Evolutionary conservation across 192 early-diverging fungal species (phyloP).

Genomic region (Martensiomyces pterosporus): DNA sequence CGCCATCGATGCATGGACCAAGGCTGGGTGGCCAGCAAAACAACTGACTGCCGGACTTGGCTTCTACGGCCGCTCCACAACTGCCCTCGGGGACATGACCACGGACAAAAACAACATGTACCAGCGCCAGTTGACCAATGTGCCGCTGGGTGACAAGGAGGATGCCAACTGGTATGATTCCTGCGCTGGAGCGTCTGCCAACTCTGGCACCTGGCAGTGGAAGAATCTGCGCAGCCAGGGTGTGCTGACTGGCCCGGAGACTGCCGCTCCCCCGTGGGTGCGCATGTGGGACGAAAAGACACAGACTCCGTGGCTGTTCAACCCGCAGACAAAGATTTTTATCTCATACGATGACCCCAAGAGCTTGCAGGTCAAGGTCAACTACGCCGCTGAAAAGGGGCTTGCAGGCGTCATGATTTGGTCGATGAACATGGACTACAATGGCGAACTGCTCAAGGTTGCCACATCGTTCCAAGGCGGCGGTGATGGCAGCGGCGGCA

Average conservation of each 20-base stretch:
- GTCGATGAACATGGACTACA: constrained; percentile 8
- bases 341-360: constrained; percentile 68
- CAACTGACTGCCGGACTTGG: constrained; percentile 60
- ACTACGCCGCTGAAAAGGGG: constrained; percentile 53
- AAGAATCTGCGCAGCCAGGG: constrained; percentile 58
- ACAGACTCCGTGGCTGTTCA: constrained; percentile 70
- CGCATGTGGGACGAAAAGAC: constrained; percentile 59
- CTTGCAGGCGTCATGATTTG: constrained; percentile 45
- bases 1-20: constrained; percentile 52
- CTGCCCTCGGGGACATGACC: constrained; percentile 51
- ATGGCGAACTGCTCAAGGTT: constrained; percentile 10
- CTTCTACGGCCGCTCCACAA: constrained; percentile 59
- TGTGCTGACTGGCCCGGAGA: constrained; percentile 34
- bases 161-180: constrained; percentile 56
- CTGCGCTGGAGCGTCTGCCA: constrained; percentile 21
- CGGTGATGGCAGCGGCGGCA: not conserved
- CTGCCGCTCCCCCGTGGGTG: constrained; percentile 57
- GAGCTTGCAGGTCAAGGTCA: constrained; percentile 57
- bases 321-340: constrained; percentile 53
- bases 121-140: constrained; percentile 26
- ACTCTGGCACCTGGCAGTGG: constrained; percentile 56
- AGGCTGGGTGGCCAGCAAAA: constrained; percentile 55
- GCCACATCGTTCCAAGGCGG: not conserved
- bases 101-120: constrained; percentile 45
- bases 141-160: constrained; percentile 51